Conservation (phyloP, 1,284 basidiomycete genomes). For the Ustilago esculenta region DNA sequence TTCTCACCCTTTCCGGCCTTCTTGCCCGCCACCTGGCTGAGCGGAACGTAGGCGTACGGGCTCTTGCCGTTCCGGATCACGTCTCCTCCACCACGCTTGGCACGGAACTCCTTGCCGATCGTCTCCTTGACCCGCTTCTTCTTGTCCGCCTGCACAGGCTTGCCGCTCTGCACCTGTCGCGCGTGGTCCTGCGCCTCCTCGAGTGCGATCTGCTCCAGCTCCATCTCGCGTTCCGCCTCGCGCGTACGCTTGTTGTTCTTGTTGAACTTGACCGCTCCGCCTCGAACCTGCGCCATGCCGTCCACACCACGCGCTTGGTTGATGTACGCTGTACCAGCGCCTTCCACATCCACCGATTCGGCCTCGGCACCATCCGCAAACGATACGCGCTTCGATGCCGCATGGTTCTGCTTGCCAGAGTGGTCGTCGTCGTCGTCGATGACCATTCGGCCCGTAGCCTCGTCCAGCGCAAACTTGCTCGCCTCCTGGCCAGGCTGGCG, state of each 20-base stretch:
- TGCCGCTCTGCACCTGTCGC: slow-evolving; percentile 32
- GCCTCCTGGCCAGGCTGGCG: slow-evolving; percentile 81
- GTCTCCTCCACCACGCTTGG: slow-evolving; percentile 60
- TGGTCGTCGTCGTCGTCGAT: slow-evolving; percentile 72
- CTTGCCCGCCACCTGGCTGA: slow-evolving; percentile 59
- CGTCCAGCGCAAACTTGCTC: slow-evolving; percentile 85
- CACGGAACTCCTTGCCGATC: slow-evolving; percentile 61
- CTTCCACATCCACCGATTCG: slow-evolving; percentile 76
- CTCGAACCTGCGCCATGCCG: slow-evolving; percentile 79
- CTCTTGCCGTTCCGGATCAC: slow-evolving; percentile 83
- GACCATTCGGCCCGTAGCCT: slow-evolving; percentile 86
- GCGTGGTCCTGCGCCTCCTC: slow-evolving; percentile 52
- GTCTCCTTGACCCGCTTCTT: slow-evolving; percentile 51
- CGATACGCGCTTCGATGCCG: slow-evolving; percentile 27
- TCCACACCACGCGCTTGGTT: slow-evolving; percentile 84
- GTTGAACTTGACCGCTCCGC: slow-evolving; percentile 91
- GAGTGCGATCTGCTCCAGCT: slow-evolving; percentile 46
- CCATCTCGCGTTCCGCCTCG: slow-evolving; percentile 59
- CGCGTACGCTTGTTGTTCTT: slow-evolving; percentile 74
- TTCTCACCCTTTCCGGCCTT: slow-evolving; percentile 35
- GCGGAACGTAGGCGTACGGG: slow-evolving; percentile 83
- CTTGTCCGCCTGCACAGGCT: slow-evolving; percentile 21
- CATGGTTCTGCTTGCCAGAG: slow-evolving; percentile 16
- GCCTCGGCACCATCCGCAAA: slow-evolving; percentile 66
- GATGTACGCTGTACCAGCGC: slow-evolving; percentile 75